Conservation (phyloP, 2,329 filamentous ascomycete genomes). For the Aspergillus sp. region DNA sequence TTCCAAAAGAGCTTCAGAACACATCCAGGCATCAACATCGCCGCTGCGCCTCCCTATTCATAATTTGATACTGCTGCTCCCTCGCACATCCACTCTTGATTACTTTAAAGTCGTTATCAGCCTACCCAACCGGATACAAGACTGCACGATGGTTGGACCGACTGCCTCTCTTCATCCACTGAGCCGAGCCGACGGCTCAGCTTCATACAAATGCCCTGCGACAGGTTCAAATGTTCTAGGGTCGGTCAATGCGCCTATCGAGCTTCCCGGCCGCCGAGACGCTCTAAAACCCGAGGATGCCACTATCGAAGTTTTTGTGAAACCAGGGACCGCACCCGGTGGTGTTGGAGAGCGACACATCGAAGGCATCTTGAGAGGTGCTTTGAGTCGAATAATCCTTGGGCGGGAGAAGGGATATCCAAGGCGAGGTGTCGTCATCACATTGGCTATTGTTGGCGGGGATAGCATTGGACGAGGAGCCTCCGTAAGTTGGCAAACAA, state of each 20-base stretch:
- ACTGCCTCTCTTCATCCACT: constrained; percentile 40
- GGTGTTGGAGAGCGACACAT: constrained; percentile 83
- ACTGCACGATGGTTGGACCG: constrained; percentile 41
- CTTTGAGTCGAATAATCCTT: constrained; percentile 46
- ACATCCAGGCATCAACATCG: constrained; percentile 5
- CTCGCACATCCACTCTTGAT: not conserved
- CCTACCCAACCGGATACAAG: not conserved
- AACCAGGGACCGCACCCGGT: constrained; percentile 82
- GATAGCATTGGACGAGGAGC: constrained; percentile 41
- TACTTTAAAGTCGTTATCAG: not conserved
- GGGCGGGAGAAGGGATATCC: constrained; percentile 49
- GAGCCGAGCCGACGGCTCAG: constrained; percentile 45
- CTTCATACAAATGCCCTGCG: constrained; percentile 45
- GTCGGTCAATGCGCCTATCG: constrained; percentile 89
- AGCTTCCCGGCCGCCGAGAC: constrained; percentile 79
- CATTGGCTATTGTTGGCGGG: constrained; percentile 46
- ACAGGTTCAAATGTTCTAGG: constrained; percentile 78
- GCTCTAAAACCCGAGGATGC: constrained; percentile 86
- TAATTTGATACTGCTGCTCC: not conserved
- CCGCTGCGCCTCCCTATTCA: not conserved
- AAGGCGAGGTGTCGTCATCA: constrained; percentile 49
- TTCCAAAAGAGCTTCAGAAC: constrained; percentile 19
- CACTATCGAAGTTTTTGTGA: constrained; percentile 84
- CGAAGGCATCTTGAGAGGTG: constrained; percentile 59
- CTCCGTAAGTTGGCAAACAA: constrained; percentile 35